Evolutionary conservation across 2,329 filamentous ascomycete genomes (phyloP), one percentile per base, ranked within the genome.

Genomic region (Phialocephala subalpina): DNA sequence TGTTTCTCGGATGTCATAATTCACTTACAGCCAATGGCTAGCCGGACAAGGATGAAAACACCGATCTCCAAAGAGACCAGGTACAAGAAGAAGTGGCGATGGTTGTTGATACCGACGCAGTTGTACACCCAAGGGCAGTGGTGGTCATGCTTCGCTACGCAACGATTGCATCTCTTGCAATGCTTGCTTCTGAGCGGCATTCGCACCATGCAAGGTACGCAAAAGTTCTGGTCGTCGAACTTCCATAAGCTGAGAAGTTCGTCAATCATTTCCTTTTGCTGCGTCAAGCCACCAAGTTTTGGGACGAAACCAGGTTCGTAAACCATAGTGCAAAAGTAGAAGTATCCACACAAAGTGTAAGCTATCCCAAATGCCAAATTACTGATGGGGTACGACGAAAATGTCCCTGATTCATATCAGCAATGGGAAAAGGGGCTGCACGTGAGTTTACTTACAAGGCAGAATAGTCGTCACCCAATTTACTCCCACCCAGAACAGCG

Each of bases 61-160:
- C 93, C 93, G 18, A 92, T 69, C 62, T 93, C 92, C 68, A 99
- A 81, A 73, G 81, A 89, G 49, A 97, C 81, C 20, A 99, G 86
- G 77, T 98, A 99, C 58, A 97, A 82, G 75, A 97, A 92, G 79
- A 99, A 99, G 73, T 97, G 94, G 16, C 96, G 90, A 75, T 98
- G 92, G 78, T 98, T 99, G 81, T 98, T 98, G 69, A 96, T 87
- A 52, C 93, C 96, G 49, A 99, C 88, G 74, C 96, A 99, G 79
- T 97, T 98, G 80, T 97, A 92, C 27, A 98, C 92, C 96, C 96
- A 99, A 0, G 96, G 96, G 75, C 96, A 99, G 77, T 99, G 96
- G 76, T 99, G 96, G 77, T 99, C 96, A 80, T 97, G 93, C 79
- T 97, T 97, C 62, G 95, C 94, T 62, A 99, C 92, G 77, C 96